These are phyloP conservation scores for Thinopyrum elongatum DNA, from an alignment of 176 grass and related monocot species.

Conservation along the genomic window DNA sequence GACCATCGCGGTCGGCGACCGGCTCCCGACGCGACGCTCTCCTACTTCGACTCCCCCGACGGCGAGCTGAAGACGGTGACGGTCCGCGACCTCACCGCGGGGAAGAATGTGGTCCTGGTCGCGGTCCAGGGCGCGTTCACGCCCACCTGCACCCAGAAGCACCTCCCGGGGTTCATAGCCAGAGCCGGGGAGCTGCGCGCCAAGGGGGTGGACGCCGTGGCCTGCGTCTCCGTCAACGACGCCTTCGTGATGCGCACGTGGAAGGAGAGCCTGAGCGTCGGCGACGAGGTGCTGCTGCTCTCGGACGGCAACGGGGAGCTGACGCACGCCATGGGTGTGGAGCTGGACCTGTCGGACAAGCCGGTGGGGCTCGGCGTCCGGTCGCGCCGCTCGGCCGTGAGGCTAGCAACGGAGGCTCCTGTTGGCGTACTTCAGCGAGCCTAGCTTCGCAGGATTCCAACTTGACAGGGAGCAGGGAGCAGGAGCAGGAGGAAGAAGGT, in stretches of 20 bases:
- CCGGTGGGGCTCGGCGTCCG: slow-evolving; percentile 25
- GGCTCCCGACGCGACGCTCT: too few species aligned
- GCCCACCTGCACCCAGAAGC: slow-evolving; percentile 82
- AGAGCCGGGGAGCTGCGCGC: slow-evolving; percentile 63
- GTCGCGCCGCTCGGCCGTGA: too few species aligned
- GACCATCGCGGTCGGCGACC: too few species aligned
- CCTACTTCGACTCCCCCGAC: slow-evolving; percentile 57
- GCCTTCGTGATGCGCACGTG: slow-evolving; percentile 90
- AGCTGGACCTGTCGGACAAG: slow-evolving; percentile 82
- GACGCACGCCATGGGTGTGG: too few species aligned
- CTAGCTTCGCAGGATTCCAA: too few species aligned
- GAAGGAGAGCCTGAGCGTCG: slow-evolving; percentile 74
- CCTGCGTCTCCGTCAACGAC: slow-evolving; percentile 88
- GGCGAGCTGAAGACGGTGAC: not conserved
- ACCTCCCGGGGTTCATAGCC: slow-evolving; percentile 76
- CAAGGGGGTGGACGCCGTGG: slow-evolving; percentile 65
- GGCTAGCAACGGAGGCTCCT: too few species aligned
- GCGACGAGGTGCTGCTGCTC: slow-evolving; percentile 71
- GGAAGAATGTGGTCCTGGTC: slow-evolving; percentile 76
- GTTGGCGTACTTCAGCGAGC: too few species aligned
- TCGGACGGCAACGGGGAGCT: slow-evolving; percentile 74
- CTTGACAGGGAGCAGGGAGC: too few species aligned
- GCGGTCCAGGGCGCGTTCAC: slow-evolving; percentile 76
- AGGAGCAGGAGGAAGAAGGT: too few species aligned
- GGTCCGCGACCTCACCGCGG: slow-evolving; percentile 72